These are phyloP conservation scores for Phytophthora lateralis DNA, from an alignment of 352 stramenopile species.

Conservation along the genomic window DNA sequence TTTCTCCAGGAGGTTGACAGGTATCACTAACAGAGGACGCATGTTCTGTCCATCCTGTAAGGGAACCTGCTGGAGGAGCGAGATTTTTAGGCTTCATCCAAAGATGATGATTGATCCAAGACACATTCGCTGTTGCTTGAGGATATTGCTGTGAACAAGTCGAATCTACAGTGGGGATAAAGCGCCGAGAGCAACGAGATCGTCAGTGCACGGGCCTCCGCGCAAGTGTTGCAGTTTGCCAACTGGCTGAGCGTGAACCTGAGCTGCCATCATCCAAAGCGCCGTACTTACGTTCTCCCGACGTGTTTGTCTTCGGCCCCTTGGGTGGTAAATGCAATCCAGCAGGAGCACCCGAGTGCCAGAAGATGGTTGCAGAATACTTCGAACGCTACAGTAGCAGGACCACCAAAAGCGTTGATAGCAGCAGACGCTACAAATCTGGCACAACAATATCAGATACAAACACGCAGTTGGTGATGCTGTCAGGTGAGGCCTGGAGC, in stretches of 20 bases:
- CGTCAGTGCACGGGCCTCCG: slow-evolving; percentile 30
- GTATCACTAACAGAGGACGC: too few relatives aligned
- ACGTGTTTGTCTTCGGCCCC: slow-evolving; percentile 36
- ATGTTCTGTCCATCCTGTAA: not conserved
- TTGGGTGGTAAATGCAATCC: slow-evolving; percentile 11
- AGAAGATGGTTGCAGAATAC: slow-evolving; percentile 5
- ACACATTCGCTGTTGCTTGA: not conserved
- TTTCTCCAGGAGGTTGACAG: too few relatives aligned
- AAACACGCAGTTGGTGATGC: slow-evolving; percentile 22
- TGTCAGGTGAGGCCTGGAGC: slow-evolving; percentile 38
- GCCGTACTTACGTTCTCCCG: slow-evolving; percentile 27
- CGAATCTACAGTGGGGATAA: slow-evolving; percentile 39
- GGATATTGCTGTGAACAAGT: not conserved
- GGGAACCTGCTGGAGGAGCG: not conserved
- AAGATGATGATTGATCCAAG: not conserved
- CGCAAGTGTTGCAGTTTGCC: slow-evolving; percentile 39
- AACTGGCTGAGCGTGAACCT: slow-evolving; percentile 46
- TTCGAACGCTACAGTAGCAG: slow-evolving; percentile 4
- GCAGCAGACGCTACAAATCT: not conserved
- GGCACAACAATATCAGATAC: not conserved
- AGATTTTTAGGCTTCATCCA: not conserved
- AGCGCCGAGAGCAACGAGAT: slow-evolving; percentile 49
- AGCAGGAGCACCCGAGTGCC: slow-evolving; percentile 3
- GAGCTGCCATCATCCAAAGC: slow-evolving; percentile 55
- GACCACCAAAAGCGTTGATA: not conserved